A percentile compares a stretch with the other conserved stretches of the same genome.
phyloP scores from a whole-genome alignment of 106 monocot species.

The Phalaenopsis equestris region DNA sequence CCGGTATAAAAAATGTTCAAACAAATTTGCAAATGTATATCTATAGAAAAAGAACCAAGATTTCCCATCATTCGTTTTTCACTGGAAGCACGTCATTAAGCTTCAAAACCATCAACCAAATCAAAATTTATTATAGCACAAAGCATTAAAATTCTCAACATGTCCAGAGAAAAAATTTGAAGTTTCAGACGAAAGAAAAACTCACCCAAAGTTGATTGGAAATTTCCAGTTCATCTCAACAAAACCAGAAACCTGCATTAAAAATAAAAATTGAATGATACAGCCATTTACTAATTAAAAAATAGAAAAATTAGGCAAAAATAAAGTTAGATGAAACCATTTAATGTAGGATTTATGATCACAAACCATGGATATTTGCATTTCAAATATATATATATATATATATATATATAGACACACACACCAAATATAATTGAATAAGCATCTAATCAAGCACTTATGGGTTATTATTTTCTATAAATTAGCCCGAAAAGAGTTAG shows the following conservation, averaged over 20 bases:
- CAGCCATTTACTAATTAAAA: not conserved
- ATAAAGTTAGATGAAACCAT: not conserved
- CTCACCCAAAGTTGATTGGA: slow-evolving; percentile 12
- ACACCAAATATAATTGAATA: not conserved
- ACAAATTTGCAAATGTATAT: not conserved
- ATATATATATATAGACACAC: no score
- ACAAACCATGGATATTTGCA: not conserved
- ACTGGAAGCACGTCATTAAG: not conserved
- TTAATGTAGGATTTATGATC: not conserved
- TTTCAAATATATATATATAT: no score
- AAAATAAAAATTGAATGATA: not conserved
- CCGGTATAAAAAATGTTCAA: not conserved
- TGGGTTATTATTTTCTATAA: not conserved
- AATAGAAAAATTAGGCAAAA: not conserved
- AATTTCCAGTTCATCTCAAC: slow-evolving; percentile 15
- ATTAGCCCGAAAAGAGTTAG: not conserved
- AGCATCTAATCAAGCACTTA: not conserved
- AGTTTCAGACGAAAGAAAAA: not conserved
- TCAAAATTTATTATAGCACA: not conserved
- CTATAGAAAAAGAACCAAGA: not conserved
- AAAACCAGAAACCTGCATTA: not conserved
- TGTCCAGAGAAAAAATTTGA: not conserved
- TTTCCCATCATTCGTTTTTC: not conserved
- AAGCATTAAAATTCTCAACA: not conserved
- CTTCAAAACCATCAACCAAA: not conserved